Base-by-base conservation (phyloP, 495 filamentous ascomycete species). In the Mytilinidion resinicola region DNA sequence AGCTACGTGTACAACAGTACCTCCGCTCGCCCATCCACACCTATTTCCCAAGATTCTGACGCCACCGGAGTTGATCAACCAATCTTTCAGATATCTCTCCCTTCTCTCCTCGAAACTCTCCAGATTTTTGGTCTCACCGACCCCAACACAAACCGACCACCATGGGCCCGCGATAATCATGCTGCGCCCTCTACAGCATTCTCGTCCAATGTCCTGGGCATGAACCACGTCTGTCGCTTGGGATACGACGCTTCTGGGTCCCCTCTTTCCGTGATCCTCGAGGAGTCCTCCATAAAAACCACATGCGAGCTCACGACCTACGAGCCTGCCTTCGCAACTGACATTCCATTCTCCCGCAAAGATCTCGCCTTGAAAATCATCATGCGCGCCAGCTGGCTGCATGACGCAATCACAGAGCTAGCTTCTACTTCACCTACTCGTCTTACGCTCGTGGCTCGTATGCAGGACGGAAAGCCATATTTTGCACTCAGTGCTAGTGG, bases 231-330 rank as follows among this genome's bases (percentile, higher is more conserved):
- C 17, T 96, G 93, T 67, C 86, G 84, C 41, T 75, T 98, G 35
- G 81, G 82, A 57, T 96, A 97, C 72, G 68, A 76, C 37, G 77
- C 78, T 37, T 69, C 82, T 11, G 93, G 93, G 25, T 80, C 81
- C 1, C 87, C 90, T 0, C 80, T 98, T 56, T 83, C 82, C 74
- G 81, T 92, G 64, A 85, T 88, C 52, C 77, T 98, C 33, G 83
- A 89, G 62, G 93, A 96, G 73, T 74, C 83, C 0, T 86, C 85
- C n/a, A 83, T 96, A 41, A 90, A 86, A 25, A 97, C 93, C 5
- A 93, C 85, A 20, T 96, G 92, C 78, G 86, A 93, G 53, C 78
- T 98, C 35, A 86, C 83, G n/a, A 96, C 93, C 7, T 98, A 96
- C 68, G 83, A 91, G 50, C 80, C 90, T 30, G 80, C 82, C 55